Conservation (phyloP, 495 filamentous ascomycete species). For the Aspergillus ellipticus region DNA sequence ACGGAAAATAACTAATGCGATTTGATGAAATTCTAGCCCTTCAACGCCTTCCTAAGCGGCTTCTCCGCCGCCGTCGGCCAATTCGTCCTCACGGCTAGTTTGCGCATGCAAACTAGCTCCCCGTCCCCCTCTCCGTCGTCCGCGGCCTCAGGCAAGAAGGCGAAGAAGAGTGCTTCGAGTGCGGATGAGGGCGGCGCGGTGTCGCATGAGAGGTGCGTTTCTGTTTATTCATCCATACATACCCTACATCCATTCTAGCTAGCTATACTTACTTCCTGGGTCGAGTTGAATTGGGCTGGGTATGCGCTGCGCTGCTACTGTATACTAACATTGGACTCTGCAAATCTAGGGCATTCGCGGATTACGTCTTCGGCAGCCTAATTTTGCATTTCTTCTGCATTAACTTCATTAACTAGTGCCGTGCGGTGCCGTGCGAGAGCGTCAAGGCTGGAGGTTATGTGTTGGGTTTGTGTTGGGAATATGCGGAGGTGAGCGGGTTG, state of each 20-base stretch:
- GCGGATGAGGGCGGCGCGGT: conserved; percentile 26
- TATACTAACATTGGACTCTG: too few relatives aligned
- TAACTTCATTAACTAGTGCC: conserved; percentile 91
- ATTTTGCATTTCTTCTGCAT: conserved; percentile 99
- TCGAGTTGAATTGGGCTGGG: too few relatives aligned
- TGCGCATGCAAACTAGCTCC: conserved; percentile 82
- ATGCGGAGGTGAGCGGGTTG: background rate
- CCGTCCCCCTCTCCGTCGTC: conserved; percentile 18
- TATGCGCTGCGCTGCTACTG: too few relatives aligned
- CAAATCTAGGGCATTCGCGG: conserved; percentile 95
- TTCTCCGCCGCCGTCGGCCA: conserved; percentile 95
- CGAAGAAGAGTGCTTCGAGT: conserved; percentile 29
- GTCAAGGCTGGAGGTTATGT: background rate
- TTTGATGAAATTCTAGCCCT: conserved; percentile 63
- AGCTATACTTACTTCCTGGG: too few relatives aligned
- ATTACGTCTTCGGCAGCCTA: conserved; percentile 91
- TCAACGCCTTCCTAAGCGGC: conserved; percentile 96
- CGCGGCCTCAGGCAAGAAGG: conserved; percentile 22
- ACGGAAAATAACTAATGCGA: too few relatives aligned
- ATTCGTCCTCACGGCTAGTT: conserved; percentile 86
- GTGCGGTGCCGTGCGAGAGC: background rate
- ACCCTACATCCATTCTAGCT: conserved; percentile 4
- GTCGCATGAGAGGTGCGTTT: conserved; percentile 48
- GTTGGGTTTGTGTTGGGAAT: too few relatives aligned
- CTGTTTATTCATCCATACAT: too few relatives aligned